These are phyloP conservation scores for Boletus eberwhitei DNA, from an alignment of 768 basidiomycete genomes.

Conservation along the genomic window DNA sequence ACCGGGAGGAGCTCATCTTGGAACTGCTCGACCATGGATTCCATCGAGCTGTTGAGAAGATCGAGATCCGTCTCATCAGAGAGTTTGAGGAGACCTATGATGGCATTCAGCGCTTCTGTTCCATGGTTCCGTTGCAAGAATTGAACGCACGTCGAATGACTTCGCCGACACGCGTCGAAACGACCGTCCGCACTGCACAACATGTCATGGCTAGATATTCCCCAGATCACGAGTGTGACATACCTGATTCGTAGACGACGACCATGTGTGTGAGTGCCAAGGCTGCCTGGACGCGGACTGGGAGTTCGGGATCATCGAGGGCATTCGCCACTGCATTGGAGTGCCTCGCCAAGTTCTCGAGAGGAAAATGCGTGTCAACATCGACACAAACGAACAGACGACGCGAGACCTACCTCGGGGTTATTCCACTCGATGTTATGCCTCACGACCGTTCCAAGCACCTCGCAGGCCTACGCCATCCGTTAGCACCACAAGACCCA, in stretches of 20 bases:
- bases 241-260: slow-evolving; percentile 58
- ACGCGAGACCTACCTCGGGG: slow-evolving; percentile 46
- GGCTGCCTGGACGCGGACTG: slow-evolving; percentile 81
- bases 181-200: slow-evolving; percentile 56
- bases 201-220: neutral
- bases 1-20: slow-evolving; percentile 82
- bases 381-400: neutral
- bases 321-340: slow-evolving; percentile 64
- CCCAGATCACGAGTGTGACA: slow-evolving; percentile 11
- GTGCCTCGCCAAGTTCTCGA: slow-evolving; percentile 57
- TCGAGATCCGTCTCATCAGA: slow-evolving; percentile 92
- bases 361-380: neutral
- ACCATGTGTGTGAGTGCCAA: slow-evolving; percentile 79
- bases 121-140: neutral
- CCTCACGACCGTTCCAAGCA: slow-evolving; percentile 72
- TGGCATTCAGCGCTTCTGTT: neutral
- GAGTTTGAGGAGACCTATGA: slow-evolving; percentile 75
- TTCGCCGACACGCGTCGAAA: slow-evolving; percentile 77
- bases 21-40: slow-evolving; percentile 83
- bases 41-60: slow-evolving; percentile 77
- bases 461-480: slow-evolving; percentile 66
- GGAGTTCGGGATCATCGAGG: slow-evolving; percentile 75
- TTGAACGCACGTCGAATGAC: slow-evolving; percentile 70
- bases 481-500: neutral
- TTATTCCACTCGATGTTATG: slow-evolving; percentile 62